These are phyloP conservation scores for Pleurotus djamor DNA, from an alignment of 768 basidiomycete genomes.

Conservation along the genomic window DNA sequence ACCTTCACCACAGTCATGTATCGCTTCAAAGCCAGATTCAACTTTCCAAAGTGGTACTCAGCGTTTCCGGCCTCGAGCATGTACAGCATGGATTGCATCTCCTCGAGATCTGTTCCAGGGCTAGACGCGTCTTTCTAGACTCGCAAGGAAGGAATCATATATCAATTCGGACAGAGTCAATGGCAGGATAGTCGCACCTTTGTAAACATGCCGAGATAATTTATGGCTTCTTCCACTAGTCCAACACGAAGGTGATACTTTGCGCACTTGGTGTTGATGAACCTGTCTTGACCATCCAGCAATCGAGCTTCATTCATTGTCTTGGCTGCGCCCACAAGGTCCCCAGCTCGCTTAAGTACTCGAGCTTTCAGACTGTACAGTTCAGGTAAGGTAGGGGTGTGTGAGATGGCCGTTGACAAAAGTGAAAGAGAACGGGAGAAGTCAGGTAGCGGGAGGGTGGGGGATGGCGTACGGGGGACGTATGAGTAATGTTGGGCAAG, in stretches of 20 bases:
- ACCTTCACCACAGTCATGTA: constrained; percentile 79
- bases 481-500: constrained; percentile 87
- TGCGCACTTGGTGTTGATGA: constrained; percentile 89
- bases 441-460: not conserved
- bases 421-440: constrained; percentile 50
- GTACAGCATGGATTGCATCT: constrained; percentile 94
- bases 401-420: constrained; percentile 64
- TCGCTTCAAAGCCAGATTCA: constrained; percentile 81
- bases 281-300: constrained; percentile 93
- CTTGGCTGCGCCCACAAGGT: constrained; percentile 69
- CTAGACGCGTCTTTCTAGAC: constrained; percentile 81
- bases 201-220: constrained; percentile 84
- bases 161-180: no score
- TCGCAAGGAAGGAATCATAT: no score
- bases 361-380: constrained; percentile 80
- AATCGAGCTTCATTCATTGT: constrained; percentile 78
- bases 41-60: constrained; percentile 59
- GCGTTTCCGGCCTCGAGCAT: constrained; percentile 80
- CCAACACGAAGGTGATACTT: constrained; percentile 90
- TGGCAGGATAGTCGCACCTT: constrained; percentile 51
- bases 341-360: constrained; percentile 84
- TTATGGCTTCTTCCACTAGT: constrained; percentile 70
- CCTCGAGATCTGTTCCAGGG: constrained; percentile 81
- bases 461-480: constrained; percentile 37
- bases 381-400: constrained; percentile 95